Evolutionary conservation across 495 filamentous ascomycete genomes (phyloP), one percentile per base, ranked within the genome.

Genomic region (Daldinia concentrica): DNA sequence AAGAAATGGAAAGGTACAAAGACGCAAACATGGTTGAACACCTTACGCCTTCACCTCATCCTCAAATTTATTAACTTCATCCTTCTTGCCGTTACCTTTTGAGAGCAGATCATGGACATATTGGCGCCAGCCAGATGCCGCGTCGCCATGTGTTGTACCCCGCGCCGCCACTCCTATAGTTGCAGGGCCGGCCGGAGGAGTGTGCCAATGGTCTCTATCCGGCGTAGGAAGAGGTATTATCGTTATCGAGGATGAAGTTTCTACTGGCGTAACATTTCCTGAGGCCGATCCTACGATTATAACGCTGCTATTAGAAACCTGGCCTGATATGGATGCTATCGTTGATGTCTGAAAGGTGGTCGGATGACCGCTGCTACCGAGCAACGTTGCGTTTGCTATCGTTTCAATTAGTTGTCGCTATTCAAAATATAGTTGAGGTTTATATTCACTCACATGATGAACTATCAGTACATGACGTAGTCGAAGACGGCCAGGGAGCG

Each of bases 281-380:
- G 68, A 61, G 29, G 58, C 19, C 14, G 19, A 15, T 19, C 34
- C 58, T n/a, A 30, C 57, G 17, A 32, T 12, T 19, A 24, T 29
- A 50, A 37, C 51, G n/a, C 63, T 76, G 19, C 17, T 69, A 39
- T 75, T 75, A 4, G 68, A 59, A 6, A 17, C 2, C 39, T 61
- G 64, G n/a, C 52, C 41, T 17, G 73, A 51, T 59, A 67, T 37
- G 15, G 59, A 54, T 32, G 62, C 26, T 39, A 66, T 72, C 19
- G 66, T 77, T 37, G 74, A 78, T 1, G 76, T 78, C 32, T 58
- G 52, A 65, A 78, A 74, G 22, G 76, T 78, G n/a, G 71, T 76
- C 14, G 74, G 76, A 17, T 54, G 29, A 24, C 22, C 43, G 19
- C 52, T 54, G 8, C 43, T 52, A 32, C 41, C 29, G 30, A 62